Conservation (phyloP, 306 rosid species). For the Prunus mume region DNA sequence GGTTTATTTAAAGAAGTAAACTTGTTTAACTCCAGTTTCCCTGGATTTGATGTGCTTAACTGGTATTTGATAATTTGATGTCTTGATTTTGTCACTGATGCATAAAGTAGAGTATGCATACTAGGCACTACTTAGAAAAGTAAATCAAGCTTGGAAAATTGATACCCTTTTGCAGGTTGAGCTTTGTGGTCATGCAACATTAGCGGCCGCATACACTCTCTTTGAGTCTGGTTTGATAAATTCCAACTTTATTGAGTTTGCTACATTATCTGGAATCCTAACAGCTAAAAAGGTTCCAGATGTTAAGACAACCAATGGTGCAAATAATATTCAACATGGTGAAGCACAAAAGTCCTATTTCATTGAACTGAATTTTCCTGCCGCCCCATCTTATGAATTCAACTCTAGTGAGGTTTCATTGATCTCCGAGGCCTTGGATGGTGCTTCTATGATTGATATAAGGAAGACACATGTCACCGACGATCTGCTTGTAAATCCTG, state of each 20-base stretch:
- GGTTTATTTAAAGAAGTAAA: background rate
- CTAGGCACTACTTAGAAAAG: background rate
- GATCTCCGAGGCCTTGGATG: constrained; percentile 44
- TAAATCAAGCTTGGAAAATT: background rate
- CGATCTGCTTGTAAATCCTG: constrained; percentile 48
- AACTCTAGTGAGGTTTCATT: constrained; percentile 28
- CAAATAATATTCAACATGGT: constrained; percentile 23
- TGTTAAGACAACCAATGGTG: background rate
- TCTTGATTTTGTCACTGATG: background rate
- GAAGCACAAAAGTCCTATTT: constrained; percentile 28
- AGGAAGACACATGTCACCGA: constrained; percentile 31
- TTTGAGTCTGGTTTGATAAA: constrained; percentile 47
- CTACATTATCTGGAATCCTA: constrained; percentile 64
- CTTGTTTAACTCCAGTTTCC: background rate
- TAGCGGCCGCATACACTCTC: constrained; percentile 65
- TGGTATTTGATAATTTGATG: background rate
- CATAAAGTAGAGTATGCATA: background rate
- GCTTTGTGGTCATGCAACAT: constrained; percentile 87
- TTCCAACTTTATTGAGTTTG: constrained; percentile 46
- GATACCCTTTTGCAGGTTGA: constrained; percentile 17
- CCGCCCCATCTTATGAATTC: constrained; percentile 31
- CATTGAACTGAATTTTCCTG: constrained; percentile 55
- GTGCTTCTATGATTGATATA: constrained; percentile 45
- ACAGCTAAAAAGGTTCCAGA: constrained; percentile 37
- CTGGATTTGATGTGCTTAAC: background rate